Conservation (phyloP, 192 early-diverging fungal genomes). For the Backusella australiensis region DNA sequence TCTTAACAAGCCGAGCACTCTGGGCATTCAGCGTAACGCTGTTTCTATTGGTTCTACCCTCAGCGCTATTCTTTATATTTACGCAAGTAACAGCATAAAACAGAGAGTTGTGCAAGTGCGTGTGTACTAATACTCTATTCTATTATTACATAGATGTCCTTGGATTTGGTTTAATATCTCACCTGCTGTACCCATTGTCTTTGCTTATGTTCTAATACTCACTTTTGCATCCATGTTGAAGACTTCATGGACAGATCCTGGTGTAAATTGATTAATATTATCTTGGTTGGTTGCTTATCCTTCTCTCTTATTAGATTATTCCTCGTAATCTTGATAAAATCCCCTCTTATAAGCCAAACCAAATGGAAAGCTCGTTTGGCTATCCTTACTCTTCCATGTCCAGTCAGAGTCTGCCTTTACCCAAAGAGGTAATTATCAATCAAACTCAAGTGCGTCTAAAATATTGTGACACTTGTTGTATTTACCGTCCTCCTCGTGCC, state of each 20-base stretch:
- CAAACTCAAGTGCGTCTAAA: conserved; percentile 64
- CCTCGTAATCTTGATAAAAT: conserved; percentile 69
- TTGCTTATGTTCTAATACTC: conserved; percentile 63
- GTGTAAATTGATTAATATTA: conserved; percentile 29
- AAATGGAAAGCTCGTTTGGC: neutral
- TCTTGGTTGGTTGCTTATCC: no score
- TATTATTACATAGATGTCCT: conserved; percentile 47
- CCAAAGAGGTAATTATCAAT: conserved; percentile 62
- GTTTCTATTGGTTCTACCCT: conserved; percentile 40
- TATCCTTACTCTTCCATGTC: conserved; percentile 22
- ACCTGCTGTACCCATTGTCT: conserved; percentile 63
- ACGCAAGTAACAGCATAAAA: conserved; percentile 29
- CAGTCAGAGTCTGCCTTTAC: conserved; percentile 19
- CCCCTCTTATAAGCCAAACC: conserved; percentile 21
- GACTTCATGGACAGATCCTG: conserved; percentile 75
- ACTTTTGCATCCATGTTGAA: conserved; percentile 66
- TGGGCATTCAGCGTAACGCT: conserved; percentile 46
- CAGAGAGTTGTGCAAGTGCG: neutral
- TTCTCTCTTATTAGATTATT: conserved; percentile 43
- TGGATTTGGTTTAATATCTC: conserved; percentile 59
- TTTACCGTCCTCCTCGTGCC: conserved; percentile 86
- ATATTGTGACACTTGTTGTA: conserved; percentile 88
- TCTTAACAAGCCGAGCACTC: conserved; percentile 57
- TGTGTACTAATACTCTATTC: conserved; percentile 1
- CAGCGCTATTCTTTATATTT: conserved; percentile 47